A percentile compares a stretch with the other conserved stretches of the same genome.
phyloP scores from a whole-genome alignment of 768 basidiomycete genomes.

The Lactarius quietus region DNA sequence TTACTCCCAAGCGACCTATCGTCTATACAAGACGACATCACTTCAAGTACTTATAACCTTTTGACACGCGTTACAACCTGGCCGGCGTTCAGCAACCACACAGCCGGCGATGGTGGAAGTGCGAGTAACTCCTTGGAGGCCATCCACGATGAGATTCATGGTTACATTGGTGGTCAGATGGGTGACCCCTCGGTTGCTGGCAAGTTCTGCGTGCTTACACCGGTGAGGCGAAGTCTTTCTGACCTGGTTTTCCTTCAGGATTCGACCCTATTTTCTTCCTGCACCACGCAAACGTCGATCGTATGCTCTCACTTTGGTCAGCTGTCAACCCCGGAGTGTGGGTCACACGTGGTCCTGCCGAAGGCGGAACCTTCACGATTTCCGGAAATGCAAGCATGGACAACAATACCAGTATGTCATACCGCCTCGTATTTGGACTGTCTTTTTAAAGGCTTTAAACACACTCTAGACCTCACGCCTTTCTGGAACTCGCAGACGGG shows the following conservation, averaged over 20 bases:
- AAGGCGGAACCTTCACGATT: constrained; percentile 23
- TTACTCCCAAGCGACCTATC: constrained; percentile 3
- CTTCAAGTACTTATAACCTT: constrained; percentile 32
- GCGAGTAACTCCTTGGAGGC: constrained; percentile 47
- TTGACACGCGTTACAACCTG: constrained; percentile 40
- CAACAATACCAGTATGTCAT: constrained; percentile 11
- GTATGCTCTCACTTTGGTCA: constrained; percentile 49
- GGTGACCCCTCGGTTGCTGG: constrained; percentile 33
- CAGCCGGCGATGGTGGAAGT: constrained; percentile 36
- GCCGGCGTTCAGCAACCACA: constrained; percentile 47
- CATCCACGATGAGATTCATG: constrained; percentile 48
- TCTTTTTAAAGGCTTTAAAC: not conserved
- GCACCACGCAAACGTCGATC: constrained; percentile 53
- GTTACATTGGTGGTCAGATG: constrained; percentile 29
- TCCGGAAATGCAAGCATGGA: constrained; percentile 5
- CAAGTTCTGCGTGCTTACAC: constrained; percentile 38
- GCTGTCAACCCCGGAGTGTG: constrained; percentile 43
- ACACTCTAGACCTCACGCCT: constrained; percentile 40
- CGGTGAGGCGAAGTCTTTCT: constrained; percentile 32
- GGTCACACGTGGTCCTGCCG: constrained; percentile 32
- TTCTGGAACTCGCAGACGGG: constrained; percentile 41
- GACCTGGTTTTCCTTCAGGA: constrained; percentile 33
- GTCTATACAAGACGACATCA: constrained; percentile 14
- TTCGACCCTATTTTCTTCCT: constrained; percentile 56
- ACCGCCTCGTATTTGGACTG: not conserved